Conservation (phyloP, 2,329 filamentous ascomycete genomes). For the Metarhizium anisopliae region DNA sequence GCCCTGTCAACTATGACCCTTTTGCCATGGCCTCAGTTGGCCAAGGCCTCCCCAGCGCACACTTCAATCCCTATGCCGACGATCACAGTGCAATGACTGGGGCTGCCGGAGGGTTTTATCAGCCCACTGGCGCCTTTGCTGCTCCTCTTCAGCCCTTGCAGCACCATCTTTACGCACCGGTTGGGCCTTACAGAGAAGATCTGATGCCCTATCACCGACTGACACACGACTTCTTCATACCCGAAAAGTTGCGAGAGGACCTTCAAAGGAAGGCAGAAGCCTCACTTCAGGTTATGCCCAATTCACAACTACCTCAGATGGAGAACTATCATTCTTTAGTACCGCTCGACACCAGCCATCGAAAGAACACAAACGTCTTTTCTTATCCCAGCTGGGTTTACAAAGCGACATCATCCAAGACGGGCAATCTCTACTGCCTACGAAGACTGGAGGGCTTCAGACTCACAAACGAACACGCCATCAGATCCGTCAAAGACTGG, state of each 20-base stretch:
- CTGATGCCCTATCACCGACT: slow-evolving; percentile 77
- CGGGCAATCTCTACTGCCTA: slow-evolving; percentile 80
- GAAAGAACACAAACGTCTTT: slow-evolving; percentile 71
- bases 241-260: slow-evolving; percentile 79
- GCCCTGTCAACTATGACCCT: slow-evolving; percentile 44
- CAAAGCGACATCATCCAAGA: slow-evolving; percentile 83
- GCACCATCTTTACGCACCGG: slow-evolving; percentile 88
- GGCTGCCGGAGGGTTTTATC: slow-evolving; percentile 58
- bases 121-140: slow-evolving; percentile 42
- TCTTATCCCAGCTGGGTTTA: slow-evolving; percentile 91
- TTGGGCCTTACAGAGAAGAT: slow-evolving; percentile 74
- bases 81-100: slow-evolving; percentile 52
- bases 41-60: slow-evolving; percentile 41
- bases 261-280: slow-evolving; percentile 83
- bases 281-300: slow-evolving; percentile 74
- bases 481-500: slow-evolving; percentile 81
- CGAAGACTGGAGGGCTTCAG: slow-evolving; percentile 83
- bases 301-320: slow-evolving; percentile 63
- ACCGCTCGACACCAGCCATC: slow-evolving; percentile 71
- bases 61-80: slow-evolving; percentile 70
- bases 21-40: slow-evolving; percentile 51
- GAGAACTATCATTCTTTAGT: slow-evolving; percentile 91
- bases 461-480: slow-evolving; percentile 80
- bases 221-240: slow-evolving; percentile 85
- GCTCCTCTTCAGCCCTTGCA: slow-evolving; percentile 58